A percentile compares a stretch with the other conserved stretches of the same genome.
phyloP scores from a whole-genome alignment of 2,329 filamentous ascomycete genomes.

The Cladophialophora bantiana region DNA sequence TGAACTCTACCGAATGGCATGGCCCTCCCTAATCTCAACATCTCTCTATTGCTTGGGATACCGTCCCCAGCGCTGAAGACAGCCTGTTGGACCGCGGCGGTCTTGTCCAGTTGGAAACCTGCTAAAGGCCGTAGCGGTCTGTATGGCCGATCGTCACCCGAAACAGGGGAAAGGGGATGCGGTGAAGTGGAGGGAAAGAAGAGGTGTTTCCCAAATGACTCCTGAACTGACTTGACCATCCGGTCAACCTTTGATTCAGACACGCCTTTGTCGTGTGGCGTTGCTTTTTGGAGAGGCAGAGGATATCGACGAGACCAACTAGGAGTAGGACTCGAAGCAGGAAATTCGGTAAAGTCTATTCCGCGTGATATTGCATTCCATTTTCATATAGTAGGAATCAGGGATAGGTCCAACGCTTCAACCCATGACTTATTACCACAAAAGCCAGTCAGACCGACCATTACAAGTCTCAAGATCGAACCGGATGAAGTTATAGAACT shows the following conservation, averaged over 20 bases:
- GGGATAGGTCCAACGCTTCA: background rate
- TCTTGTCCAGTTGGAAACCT: background rate
- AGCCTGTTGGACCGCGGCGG: background rate
- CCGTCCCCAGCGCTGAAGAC: background rate
- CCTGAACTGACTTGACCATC: background rate
- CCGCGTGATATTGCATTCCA: background rate
- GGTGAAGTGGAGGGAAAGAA: background rate
- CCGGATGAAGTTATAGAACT: background rate
- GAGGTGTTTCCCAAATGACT: background rate
- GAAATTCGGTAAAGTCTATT: background rate
- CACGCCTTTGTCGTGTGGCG: background rate
- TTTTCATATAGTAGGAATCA: background rate
- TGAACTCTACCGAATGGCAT: no score
- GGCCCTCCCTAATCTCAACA: no score
- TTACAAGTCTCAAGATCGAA: background rate
- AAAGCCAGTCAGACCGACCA: background rate
- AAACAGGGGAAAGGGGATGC: no score
- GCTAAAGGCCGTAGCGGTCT: background rate
- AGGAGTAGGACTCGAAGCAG: background rate
- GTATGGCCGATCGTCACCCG: background rate
- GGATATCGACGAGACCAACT: background rate
- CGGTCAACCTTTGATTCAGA: background rate
- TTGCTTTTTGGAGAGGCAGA: background rate
- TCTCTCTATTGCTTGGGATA: background rate
- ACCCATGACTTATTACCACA: no score